Conservation (phyloP, 2,329 filamentous ascomycete genomes). For the Rutstroemia sp. region DNA sequence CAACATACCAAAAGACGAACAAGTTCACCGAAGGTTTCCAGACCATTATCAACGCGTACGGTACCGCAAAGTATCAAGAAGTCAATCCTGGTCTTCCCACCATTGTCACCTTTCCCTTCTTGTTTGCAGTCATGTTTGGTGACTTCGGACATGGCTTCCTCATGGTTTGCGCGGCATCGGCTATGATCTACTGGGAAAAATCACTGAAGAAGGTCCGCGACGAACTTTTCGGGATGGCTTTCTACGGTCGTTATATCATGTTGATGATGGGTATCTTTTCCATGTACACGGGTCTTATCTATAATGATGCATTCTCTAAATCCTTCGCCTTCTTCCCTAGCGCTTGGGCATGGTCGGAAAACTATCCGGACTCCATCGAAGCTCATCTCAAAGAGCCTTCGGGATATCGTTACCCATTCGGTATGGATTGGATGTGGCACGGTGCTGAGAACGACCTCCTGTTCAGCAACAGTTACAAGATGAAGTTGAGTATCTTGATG, state of each 20-base stretch:
- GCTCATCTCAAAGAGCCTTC: conserved; percentile 51
- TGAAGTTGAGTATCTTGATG: conserved; percentile 98
- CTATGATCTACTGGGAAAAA: conserved; percentile 97
- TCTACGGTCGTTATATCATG: conserved; percentile 97
- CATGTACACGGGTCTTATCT: conserved; percentile 92
- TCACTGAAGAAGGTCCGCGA: conserved; percentile 85
- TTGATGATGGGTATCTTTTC: conserved; percentile 97
- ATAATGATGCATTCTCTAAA: conserved; percentile 96
- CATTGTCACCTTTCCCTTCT: conserved; percentile 97
- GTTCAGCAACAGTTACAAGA: conserved; percentile 98
- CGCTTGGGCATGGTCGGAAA: conserved; percentile 71
- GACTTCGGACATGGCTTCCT: conserved; percentile 90
- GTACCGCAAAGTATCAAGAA: conserved; percentile 93
- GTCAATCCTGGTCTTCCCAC: conserved; percentile 94
- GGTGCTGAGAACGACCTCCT: conserved; percentile 89
- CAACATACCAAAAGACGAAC: conserved; percentile 96
- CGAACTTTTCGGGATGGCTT: conserved; percentile 96
- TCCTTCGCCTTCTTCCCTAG: conserved; percentile 83
- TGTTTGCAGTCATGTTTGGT: conserved; percentile 99
- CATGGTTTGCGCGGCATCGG: conserved; percentile 73
- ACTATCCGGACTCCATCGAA: conserved; percentile 58
- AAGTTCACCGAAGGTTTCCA: conserved; percentile 98
- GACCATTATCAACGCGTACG: conserved; percentile 97
- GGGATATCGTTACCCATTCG: conserved; percentile 87
- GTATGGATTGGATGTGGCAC: conserved; percentile 95